A percentile compares a stretch with the other conserved stretches of the same genome.
phyloP scores from a whole-genome alignment of 495 filamentous ascomycete species.

The Filosporella fistucella region DNA sequence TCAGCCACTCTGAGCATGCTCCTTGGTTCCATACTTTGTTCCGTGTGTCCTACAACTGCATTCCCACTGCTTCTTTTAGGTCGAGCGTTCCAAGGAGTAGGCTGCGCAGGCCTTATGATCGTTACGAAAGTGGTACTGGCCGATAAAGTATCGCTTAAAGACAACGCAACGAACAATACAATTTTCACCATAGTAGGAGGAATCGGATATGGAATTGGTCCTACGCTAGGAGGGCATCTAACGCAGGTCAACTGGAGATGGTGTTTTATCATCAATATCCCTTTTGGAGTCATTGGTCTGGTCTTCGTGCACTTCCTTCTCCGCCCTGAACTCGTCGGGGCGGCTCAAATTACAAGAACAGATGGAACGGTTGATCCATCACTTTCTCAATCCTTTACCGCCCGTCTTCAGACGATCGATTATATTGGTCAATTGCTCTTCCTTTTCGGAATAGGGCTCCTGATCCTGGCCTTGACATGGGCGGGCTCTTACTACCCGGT shows the following conservation, averaged over 20 bases:
- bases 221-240: conserved; percentile 40
- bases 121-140: conserved; percentile 49
- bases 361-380: conserved; percentile 3
- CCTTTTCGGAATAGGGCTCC: conserved; percentile 50
- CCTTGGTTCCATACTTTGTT: conserved; percentile 43
- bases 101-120: conserved; percentile 47
- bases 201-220: conserved; percentile 48
- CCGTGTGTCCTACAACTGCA: conserved; percentile 40
- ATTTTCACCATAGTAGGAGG: conserved; percentile 47
- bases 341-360: too few species aligned
- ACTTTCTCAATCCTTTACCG: conserved; percentile 23
- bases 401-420: conserved; percentile 45
- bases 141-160: conserved; percentile 49
- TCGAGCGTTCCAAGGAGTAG: conserved; percentile 51
- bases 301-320: conserved; percentile 36
- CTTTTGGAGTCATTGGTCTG: conserved; percentile 35
- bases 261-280: conserved; percentile 52
- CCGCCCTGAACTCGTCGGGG: conserved; percentile 30
- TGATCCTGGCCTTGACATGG: conserved; percentile 56
- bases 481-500: conserved; percentile 47
- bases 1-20: conserved; percentile 43
- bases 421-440: conserved; percentile 50
- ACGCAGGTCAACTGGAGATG: conserved; percentile 9
- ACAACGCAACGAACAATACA: conserved; percentile 51
- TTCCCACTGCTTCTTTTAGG: conserved; percentile 54